Evolutionary conservation across 2,329 filamentous ascomycete species (phyloP), one percentile per base, ranked within the genome.

Genomic region (Pyricularia sp.): DNA sequence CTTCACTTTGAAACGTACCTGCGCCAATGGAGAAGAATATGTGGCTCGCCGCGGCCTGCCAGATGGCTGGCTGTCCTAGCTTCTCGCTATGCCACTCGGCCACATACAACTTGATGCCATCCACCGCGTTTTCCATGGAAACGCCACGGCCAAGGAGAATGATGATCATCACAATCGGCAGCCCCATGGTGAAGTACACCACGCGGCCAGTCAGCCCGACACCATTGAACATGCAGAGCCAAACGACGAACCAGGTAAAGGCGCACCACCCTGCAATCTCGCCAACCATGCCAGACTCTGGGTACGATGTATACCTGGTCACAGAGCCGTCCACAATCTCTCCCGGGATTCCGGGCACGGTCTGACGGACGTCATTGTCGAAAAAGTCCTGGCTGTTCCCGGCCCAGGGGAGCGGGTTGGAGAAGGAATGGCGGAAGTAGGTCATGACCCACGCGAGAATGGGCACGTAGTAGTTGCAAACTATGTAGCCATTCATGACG

Each of bases 201-300:
- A 65, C 63, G 6, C 63, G 63, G 20, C 63, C 63, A 1, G 33
- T 65, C 63, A 65, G 17, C 4, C 63, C 63, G 9, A 33, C 63
- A 33, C 63, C 63, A 20, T 20, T 65, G 63, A 65, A 65, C 28
- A 30, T 65, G 63, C 63, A 65, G 63, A 65, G 63, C 63, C 63
- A 65, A 20, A 65, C 63, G 4, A 65, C 20, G 17, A 65, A 65
- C 63, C 63, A 65, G 4, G 28, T 65, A 20, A 65, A 65, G 63
- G 63, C 30, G 9, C 28, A 33, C 63, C 63, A 65, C 3, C 28
- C 63, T 4, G 23, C 63, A n/a, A 33, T 65, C 17, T 65, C 63
- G 28, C 11, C 63, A 5, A 65, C 63, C 28, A 65, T 65, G 5
- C 30, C 63, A 3, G 30, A 23, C 23, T 23, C 63, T 12, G 63